phyloP scores from a whole-genome alignment of 768 basidiomycete species.

The Amanita inopinata region DNA sequence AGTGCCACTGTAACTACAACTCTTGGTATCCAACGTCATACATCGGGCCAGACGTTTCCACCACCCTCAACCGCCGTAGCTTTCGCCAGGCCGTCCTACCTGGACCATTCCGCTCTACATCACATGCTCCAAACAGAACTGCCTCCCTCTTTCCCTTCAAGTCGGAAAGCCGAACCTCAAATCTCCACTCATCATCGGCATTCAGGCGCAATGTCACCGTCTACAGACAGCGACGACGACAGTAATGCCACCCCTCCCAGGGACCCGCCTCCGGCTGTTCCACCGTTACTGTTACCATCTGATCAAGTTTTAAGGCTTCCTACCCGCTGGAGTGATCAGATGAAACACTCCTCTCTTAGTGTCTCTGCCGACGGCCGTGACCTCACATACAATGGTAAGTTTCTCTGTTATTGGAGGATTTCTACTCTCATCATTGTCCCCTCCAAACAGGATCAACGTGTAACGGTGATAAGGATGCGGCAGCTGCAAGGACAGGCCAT shows the following conservation, averaged over 20 bases:
- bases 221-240: constrained; percentile 62
- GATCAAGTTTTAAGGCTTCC: constrained; percentile 48
- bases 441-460: constrained; percentile 8
- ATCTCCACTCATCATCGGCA: constrained; percentile 15
- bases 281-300: constrained; percentile 21
- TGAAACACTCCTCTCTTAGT: constrained; percentile 45
- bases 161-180: constrained; percentile 26
- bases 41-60: constrained; percentile 20
- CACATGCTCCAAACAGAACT: constrained; percentile 55
- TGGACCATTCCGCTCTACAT: constrained; percentile 68
- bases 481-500: constrained; percentile 67
- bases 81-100: constrained; percentile 64
- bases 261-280: constrained; percentile 22
- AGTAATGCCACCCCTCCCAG: constrained; percentile 42
- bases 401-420: no score
- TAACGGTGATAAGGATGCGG: constrained; percentile 70
- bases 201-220: constrained; percentile 26
- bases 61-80: constrained; percentile 23
- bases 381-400: constrained; percentile 56
- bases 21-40: constrained; percentile 12
- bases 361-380: constrained; percentile 68
- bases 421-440: neutral
- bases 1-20: neutral
- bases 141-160: constrained; percentile 25
- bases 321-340: constrained; percentile 71